phyloP scores from a whole-genome alignment of 208 protist genomes.

The Crithidia acanthocephali region DNA sequence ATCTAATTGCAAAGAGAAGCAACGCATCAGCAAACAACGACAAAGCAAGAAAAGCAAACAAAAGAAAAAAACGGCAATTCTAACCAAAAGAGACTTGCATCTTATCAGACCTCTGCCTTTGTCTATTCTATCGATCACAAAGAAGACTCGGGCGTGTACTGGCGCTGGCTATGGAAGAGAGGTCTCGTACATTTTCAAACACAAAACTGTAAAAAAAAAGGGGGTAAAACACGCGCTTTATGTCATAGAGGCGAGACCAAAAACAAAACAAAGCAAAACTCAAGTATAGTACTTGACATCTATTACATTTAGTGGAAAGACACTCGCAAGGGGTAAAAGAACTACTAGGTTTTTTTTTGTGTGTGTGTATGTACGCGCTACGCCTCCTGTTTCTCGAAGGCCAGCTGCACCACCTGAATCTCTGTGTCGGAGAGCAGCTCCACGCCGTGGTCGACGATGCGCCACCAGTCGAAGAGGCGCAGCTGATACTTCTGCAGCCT shows the following conservation, averaged over 20 bases:
- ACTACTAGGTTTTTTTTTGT: not conserved
- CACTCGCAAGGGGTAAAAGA: too few species aligned
- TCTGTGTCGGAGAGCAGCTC: conserved; percentile 80
- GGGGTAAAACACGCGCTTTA: too few species aligned
- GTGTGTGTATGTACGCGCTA: not conserved
- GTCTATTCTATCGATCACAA: too few species aligned
- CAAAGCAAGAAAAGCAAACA: not conserved
- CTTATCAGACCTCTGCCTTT: too few species aligned
- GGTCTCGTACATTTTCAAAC: too few species aligned
- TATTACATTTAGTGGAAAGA: too few species aligned
- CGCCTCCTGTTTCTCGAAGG: conserved; percentile 37
- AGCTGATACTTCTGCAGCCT: conserved; percentile 42
- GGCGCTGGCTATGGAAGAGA: too few species aligned
- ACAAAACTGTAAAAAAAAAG: conserved; percentile 5
- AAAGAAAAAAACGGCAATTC: not conserved
- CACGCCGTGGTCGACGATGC: conserved; percentile 45
- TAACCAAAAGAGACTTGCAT: too few species aligned
- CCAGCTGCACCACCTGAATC: conserved; percentile 75
- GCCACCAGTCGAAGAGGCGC: conserved; percentile 77
- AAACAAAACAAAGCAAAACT: too few species aligned
- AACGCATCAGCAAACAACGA: not conserved
- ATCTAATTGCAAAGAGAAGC: not conserved
- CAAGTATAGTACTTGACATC: too few species aligned
- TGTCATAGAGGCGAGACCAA: too few species aligned
- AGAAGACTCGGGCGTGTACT: too few species aligned